Conservation (phyloP, 2,329 filamentous ascomycete genomes). For the Talaromyces sp. region DNA sequence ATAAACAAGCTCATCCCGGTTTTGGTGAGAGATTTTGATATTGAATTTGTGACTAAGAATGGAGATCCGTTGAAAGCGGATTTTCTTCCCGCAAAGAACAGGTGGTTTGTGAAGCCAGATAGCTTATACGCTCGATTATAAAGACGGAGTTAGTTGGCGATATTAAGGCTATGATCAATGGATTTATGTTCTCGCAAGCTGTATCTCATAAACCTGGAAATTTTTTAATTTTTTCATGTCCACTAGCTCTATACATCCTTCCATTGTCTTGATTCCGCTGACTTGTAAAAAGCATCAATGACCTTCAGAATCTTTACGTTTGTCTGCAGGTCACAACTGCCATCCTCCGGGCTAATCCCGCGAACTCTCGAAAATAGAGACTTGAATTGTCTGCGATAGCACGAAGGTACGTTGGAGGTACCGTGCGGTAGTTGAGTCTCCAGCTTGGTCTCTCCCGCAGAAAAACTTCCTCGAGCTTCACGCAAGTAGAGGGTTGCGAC, state of each 20-base stretch:
- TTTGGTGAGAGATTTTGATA: background rate
- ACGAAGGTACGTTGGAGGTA: conserved; percentile 14
- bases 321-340: conserved; percentile 13
- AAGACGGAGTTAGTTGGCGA: background rate
- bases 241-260: conserved; percentile 10
- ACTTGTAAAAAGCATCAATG: conserved; percentile 17
- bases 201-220: background rate
- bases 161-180: background rate
- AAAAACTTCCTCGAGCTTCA: conserved; percentile 12
- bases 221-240: background rate
- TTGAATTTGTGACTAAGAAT: conserved; percentile 1
- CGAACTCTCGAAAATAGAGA: conserved; percentile 14
- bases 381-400: conserved; percentile 14
- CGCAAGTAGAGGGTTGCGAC: conserved; percentile 14
- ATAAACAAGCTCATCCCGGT: background rate
- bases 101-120: background rate
- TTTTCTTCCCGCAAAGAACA: background rate
- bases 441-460: conserved; percentile 15
- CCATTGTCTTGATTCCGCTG: conserved; percentile 14
- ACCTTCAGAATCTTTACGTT: conserved; percentile 15
- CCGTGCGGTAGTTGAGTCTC: conserved; percentile 14
- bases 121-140: background rate
- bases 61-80: background rate
- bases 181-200: background rate
- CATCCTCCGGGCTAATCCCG: conserved; percentile 6